A percentile compares a stretch with the other conserved stretches of the same genome.
Evolutionary conservation across 306 rosid genomes (phyloP).

Genomic region (Glycyrrhiza uralensis): DNA sequence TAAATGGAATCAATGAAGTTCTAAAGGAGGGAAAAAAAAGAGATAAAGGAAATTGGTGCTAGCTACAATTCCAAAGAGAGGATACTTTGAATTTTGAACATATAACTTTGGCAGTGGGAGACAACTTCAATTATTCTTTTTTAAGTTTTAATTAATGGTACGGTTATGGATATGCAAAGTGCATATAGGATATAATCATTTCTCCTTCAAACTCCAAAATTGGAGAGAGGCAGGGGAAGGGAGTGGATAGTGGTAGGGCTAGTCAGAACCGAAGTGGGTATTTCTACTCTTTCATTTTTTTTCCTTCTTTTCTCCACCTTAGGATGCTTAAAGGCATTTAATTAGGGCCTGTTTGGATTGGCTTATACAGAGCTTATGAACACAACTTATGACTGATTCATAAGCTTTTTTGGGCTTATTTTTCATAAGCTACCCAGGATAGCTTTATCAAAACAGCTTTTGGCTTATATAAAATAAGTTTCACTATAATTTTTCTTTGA

Average conservation of each 20-base stretch:
- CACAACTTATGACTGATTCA: too few species aligned
- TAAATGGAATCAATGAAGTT: slow-evolving; percentile 59
- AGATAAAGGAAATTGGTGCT: slow-evolving; percentile 44
- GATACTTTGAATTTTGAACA: slow-evolving; percentile 65
- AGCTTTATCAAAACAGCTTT: too few species aligned
- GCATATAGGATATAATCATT: slow-evolving; percentile 20
- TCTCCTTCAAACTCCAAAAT: slow-evolving; percentile 28
- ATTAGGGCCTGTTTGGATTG: too few species aligned
- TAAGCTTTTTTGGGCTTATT: too few species aligned
- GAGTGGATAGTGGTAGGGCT: neutral
- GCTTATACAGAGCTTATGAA: too few species aligned
- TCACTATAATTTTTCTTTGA: too few species aligned
- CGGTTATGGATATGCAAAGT: slow-evolving; percentile 27
- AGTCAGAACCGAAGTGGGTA: neutral
- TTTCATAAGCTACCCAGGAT: too few species aligned
- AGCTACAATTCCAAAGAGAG: slow-evolving; percentile 59
- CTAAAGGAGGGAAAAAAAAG: slow-evolving; percentile 56
- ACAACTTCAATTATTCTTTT: slow-evolving; percentile 38
- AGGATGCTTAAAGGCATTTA: neutral
- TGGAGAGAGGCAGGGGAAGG: neutral
- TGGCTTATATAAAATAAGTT: too few species aligned
- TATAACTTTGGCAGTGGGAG: slow-evolving; percentile 30
- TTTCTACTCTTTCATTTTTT: neutral
- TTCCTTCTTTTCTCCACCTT: neutral
- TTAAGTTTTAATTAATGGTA: slow-evolving; percentile 35